Conservation (phyloP, 352 stramenopile genomes). For the Globisporangium takayamanum region DNA sequence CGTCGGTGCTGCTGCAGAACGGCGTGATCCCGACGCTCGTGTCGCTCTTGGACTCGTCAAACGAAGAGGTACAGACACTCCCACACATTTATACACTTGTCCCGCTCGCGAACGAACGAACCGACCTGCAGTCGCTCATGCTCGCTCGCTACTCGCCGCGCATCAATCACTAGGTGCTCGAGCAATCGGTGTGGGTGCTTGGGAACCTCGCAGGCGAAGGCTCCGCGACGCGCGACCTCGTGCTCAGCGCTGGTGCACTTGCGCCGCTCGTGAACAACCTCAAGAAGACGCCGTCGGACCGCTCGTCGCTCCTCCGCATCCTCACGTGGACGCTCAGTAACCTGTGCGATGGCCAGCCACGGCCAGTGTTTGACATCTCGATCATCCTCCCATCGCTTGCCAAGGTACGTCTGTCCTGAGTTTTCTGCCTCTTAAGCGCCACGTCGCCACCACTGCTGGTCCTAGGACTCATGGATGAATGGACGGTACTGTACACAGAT, state of each 20-base stretch:
- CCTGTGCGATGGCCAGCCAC: slow-evolving; percentile 87
- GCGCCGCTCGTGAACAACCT: slow-evolving; percentile 84
- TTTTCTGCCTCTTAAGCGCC: too few relatives aligned
- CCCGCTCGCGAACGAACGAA: too few relatives aligned
- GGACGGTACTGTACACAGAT: slow-evolving; percentile 39
- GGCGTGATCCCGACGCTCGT: slow-evolving; percentile 89
- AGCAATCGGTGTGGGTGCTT: slow-evolving; percentile 92
- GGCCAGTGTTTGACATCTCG: slow-evolving; percentile 86
- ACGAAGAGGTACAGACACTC: slow-evolving; percentile 72
- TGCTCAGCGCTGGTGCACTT: slow-evolving; percentile 82
- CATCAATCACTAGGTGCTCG: slow-evolving; percentile 57
- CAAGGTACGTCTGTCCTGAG: slow-evolving; percentile 28
- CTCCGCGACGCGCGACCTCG: slow-evolving; percentile 78
- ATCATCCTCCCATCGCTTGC: slow-evolving; percentile 82
- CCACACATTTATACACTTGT: neutral
- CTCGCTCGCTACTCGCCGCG: neutral
- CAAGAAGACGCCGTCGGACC: slow-evolving; percentile 81
- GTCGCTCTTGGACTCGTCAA: slow-evolving; percentile 84
- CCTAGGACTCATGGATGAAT: neutral
- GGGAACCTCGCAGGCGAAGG: slow-evolving; percentile 90
- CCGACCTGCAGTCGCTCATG: neutral
- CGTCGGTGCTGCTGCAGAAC: slow-evolving; percentile 89
- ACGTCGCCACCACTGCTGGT: neutral
- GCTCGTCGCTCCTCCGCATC: slow-evolving; percentile 85
- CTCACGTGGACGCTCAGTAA: slow-evolving; percentile 92